Evolutionary conservation across 2,329 filamentous ascomycete genomes (phyloP).

Genomic region (Trichoderma polysporum): DNA sequence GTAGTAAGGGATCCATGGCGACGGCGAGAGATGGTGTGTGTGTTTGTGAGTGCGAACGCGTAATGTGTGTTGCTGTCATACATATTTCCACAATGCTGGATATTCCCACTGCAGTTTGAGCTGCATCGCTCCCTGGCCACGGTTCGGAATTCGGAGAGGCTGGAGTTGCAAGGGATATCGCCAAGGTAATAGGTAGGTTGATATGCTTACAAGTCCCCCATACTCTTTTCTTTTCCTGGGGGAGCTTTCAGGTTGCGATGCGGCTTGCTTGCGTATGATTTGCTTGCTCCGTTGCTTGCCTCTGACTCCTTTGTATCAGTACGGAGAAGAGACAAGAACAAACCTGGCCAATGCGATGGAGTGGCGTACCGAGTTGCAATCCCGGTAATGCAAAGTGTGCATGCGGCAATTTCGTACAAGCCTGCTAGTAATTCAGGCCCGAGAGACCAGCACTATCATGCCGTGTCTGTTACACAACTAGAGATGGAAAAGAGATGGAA

Average conservation of each 20-base stretch:
- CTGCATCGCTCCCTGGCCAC: background rate
- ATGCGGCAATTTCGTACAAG: background rate
- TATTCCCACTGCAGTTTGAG: constrained; percentile 2
- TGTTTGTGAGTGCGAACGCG: too few relatives aligned
- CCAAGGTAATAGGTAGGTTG: background rate
- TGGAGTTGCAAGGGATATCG: background rate
- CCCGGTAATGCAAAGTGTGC: background rate
- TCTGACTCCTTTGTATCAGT: background rate
- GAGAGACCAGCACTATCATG: background rate
- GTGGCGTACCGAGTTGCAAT: background rate
- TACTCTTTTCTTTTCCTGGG: background rate
- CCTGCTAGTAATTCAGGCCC: background rate
- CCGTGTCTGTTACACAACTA: constrained; percentile 1
- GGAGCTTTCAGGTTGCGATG: background rate
- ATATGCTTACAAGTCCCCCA: background rate
- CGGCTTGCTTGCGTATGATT: background rate
- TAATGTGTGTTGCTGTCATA: constrained; percentile 10
- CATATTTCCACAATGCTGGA: constrained; percentile 12
- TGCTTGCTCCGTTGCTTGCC: background rate
- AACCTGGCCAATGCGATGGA: background rate
- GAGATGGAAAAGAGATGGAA: background rate
- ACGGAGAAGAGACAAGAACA: background rate
- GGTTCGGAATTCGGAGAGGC: background rate
- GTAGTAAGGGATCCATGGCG: background rate
- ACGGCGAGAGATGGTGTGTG: too few relatives aligned